Percentiles rank a stretch among this genome's conserved stretches.
phyloP scores from a whole-genome alignment of 768 basidiomycete genomes.

The Termitomyces sp. region DNA sequence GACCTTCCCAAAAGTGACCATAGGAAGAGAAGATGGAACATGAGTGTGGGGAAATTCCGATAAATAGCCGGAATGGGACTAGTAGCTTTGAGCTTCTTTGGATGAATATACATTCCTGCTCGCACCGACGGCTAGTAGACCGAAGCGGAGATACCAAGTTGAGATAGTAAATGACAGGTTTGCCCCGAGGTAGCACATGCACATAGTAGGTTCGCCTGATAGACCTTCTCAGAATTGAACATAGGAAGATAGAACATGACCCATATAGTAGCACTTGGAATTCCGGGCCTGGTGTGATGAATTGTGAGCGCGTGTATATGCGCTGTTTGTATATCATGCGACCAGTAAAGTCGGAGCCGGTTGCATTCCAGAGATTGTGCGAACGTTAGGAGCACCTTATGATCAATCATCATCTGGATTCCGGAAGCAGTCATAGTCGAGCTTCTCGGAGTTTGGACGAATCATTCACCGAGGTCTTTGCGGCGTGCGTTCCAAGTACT shows the following conservation, averaged over 20 bases:
- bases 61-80: too few species aligned
- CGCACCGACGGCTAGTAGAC: background rate
- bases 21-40: background rate
- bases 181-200: background rate
- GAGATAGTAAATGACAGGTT: background rate
- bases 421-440: background rate
- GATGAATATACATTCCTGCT: background rate
- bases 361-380: background rate
- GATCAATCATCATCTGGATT: background rate
- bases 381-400: too few species aligned
- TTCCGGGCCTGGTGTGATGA: too few species aligned
- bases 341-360: background rate
- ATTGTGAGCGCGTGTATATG: background rate
- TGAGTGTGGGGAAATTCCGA: too few species aligned
- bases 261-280: background rate
- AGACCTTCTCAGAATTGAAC: background rate
- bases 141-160: background rate
- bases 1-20: background rate
- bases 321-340: background rate
- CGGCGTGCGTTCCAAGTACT: background rate
- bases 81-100: too few species aligned
- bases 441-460: background rate
- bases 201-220: background rate
- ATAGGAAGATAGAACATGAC: background rate
- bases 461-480: background rate